Conservation (phyloP, 768 basidiomycete genomes). For the Boletus sp. region DNA sequence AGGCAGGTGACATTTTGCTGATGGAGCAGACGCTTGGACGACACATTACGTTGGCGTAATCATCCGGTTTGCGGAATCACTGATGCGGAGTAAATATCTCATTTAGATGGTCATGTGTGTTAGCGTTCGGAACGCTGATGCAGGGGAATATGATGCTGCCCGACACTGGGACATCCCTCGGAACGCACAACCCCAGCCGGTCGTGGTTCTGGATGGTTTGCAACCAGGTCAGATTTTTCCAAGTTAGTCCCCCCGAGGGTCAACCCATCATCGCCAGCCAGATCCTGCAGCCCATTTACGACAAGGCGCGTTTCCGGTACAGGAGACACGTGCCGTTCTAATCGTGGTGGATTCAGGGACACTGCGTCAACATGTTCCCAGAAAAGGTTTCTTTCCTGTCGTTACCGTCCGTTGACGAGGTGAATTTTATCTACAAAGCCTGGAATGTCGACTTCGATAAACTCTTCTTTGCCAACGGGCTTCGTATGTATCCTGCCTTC, state of each 20-base stretch:
- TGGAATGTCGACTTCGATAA: constrained; percentile 59
- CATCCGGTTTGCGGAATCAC: no score
- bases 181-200: no score
- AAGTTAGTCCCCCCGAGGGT: constrained; percentile 37
- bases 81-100: no score
- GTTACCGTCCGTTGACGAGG: constrained; percentile 40
- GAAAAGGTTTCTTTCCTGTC: constrained; percentile 51
- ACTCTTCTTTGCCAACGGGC: constrained; percentile 70
- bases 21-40: no score
- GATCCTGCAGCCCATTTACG: constrained; percentile 31
- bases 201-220: constrained; percentile 79
- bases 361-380: constrained; percentile 68
- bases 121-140: no score
- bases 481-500: constrained; percentile 45
- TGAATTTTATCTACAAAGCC: constrained; percentile 55
- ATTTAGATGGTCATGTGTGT: no score
- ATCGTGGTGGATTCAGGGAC: constrained; percentile 43
- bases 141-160: no score
- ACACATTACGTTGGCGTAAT: no score
- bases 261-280: constrained; percentile 36
- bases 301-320: constrained; percentile 19
- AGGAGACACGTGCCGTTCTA: not conserved
- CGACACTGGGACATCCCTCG: no score
- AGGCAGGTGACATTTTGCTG: no score
- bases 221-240: constrained; percentile 62